phyloP scores from a whole-genome alignment of 2,329 filamentous ascomycete species.

The Epichloe elymi region DNA sequence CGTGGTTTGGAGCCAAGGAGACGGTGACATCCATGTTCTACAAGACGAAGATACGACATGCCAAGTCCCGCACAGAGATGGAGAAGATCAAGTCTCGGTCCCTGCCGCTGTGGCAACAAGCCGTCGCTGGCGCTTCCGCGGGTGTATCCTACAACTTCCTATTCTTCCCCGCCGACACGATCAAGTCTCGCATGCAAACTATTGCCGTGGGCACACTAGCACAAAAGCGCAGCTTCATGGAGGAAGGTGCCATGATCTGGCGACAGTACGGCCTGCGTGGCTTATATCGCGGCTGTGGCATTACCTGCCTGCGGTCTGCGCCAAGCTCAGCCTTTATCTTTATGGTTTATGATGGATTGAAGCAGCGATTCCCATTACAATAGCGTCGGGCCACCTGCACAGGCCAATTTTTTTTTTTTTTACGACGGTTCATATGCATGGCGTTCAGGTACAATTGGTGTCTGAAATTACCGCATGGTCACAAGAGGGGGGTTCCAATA shows the following conservation, averaged over 20 bases:
- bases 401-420: background rate
- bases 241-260: conserved; percentile 65
- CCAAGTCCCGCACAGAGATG: conserved; percentile 25
- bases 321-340: conserved; percentile 98
- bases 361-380: conserved; percentile 47
- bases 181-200: conserved; percentile 96
- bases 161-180: conserved; percentile 93
- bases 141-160: conserved; percentile 94
- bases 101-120: conserved; percentile 75
- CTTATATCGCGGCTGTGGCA: conserved; percentile 87
- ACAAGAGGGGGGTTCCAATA: background rate
- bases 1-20: conserved; percentile 92
- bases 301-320: conserved; percentile 76
- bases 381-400: conserved; percentile 6
- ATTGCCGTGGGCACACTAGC: conserved; percentile 49
- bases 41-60: conserved; percentile 34
- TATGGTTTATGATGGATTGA: conserved; percentile 81
- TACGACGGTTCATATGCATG: conserved; percentile 8
- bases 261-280: conserved; percentile 67
- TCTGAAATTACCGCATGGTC: background rate
- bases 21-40: conserved; percentile 61
- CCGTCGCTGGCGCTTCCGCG: conserved; percentile 72
- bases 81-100: conserved; percentile 32
- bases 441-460: conserved; percentile 4
- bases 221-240: conserved; percentile 53